Conservation (phyloP, 768 basidiomycete genomes). For the Sarcodon aspratus region DNA sequence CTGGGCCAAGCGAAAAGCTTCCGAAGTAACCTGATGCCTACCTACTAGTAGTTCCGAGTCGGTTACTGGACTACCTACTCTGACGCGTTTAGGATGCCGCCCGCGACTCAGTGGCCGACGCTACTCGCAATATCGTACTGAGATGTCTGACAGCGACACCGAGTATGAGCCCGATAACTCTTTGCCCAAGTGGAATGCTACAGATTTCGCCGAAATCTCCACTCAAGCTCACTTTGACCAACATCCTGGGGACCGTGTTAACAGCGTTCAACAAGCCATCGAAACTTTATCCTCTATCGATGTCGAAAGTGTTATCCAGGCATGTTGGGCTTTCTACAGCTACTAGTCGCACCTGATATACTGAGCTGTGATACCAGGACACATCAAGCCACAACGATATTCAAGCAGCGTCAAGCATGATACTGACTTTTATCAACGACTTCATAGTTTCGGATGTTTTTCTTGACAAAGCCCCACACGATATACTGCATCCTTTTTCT, state of each 20-base stretch:
- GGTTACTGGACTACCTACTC: too few species aligned
- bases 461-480: conserved; percentile 1
- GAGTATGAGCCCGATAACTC: conserved; percentile 36
- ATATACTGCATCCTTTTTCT: conserved; percentile 2
- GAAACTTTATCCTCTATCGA: conserved; percentile 3
- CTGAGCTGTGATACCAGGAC: conserved; percentile 16
- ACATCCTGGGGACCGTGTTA: background rate
- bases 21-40: too few species aligned
- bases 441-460: conserved; percentile 7
- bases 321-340: background rate
- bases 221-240: background rate
- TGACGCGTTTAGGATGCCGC: too few species aligned
- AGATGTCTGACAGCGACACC: conserved; percentile 36
- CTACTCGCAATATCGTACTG: too few species aligned
- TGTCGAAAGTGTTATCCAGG: conserved; percentile 6
- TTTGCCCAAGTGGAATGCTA: conserved; percentile 1
- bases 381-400: conserved; percentile 20
- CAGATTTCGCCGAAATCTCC: conserved; percentile 5
- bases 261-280: conserved; percentile 1
- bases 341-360: background rate
- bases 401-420: conserved; percentile 19
- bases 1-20: too few species aligned
- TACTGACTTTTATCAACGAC: conserved; percentile 20
- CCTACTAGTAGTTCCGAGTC: too few species aligned
- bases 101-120: too few species aligned